Evolutionary conservation across 2,329 filamentous ascomycete species (phyloP), one percentile per base, ranked within the genome.

Genomic region (Fusarium torreyae): DNA sequence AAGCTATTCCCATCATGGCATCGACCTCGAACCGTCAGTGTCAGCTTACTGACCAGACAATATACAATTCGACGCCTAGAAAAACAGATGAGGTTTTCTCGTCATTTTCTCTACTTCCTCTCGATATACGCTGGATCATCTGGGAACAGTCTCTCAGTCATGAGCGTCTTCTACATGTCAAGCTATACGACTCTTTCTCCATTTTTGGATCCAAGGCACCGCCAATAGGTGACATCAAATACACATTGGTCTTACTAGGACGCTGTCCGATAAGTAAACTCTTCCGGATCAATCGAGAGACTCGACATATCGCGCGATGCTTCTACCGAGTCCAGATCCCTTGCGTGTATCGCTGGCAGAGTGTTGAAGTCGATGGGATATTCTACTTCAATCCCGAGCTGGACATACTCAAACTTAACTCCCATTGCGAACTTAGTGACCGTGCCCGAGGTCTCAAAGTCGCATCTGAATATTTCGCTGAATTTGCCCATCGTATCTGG

Each of bases 261-360:
- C 39, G 31, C 39, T 8, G 24, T 13, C 24, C 24, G 7, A 59
- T 59, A 15, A 59, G 56, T 18, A 59, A 59, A 10, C 45, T 51
- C 17, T 24, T 26, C 17, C 38, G 3, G 3, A 13, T 51, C 6
- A 18, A 6, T 7, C 31, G 9, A 1, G 45, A 51, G 11, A 39
- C 54, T 0, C 45, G 45, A 22, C 7, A 20, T 5, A n/a, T 22
- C 18, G 15, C 38, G 11, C 22, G 18, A 5, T 3, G 5, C 20
- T 57, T 57, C 6, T 50, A 50, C 6, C 7, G 54, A n/a, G 45
- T 57, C 22, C 54, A 44, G 1, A 1, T 20, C 2, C 26, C 26
- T 3, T 28, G 26, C 26, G 26, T 28, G 8, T 28, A 28, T 28
- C 26, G 26, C 7, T 28, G 26, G 7, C 8, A 10, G 3, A 9